Percentiles rank a stretch among this genome's conserved stretches.
Conservation (phyloP, 2,329 filamentous ascomycete genomes). For the Elsinoe perseae region DNA sequence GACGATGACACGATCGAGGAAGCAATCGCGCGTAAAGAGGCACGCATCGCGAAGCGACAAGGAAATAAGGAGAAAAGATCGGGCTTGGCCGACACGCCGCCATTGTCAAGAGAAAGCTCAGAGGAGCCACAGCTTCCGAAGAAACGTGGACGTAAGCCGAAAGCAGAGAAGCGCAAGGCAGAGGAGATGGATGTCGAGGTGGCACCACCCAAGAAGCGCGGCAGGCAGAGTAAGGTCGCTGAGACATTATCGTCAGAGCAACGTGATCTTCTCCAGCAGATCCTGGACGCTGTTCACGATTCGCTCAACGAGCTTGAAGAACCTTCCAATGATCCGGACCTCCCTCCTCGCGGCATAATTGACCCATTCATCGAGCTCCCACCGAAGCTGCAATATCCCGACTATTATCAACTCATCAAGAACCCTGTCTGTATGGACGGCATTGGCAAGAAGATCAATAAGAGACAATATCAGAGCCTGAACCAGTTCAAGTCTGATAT, state of each 20-base stretch:
- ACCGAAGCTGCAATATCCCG: slow-evolving; percentile 79
- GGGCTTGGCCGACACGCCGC: slow-evolving; percentile 62
- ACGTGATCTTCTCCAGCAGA: slow-evolving; percentile 69
- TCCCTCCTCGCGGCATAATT: slow-evolving; percentile 70
- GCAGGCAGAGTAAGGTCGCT: slow-evolving; percentile 59
- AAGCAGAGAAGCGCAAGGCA: slow-evolving; percentile 78
- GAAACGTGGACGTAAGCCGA: slow-evolving; percentile 74
- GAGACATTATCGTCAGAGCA: slow-evolving; percentile 61
- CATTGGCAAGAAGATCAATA: slow-evolving; percentile 92
- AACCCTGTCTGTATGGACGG: slow-evolving; percentile 93
- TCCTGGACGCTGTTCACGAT: slow-evolving; percentile 70
- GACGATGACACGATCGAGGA: slow-evolving; percentile 92
- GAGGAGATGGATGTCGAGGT: slow-evolving; percentile 68
- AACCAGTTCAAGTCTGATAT: slow-evolving; percentile 78
- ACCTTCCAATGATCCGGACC: slow-evolving; percentile 52
- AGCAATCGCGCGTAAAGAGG: slow-evolving; percentile 82
- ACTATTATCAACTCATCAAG: slow-evolving; percentile 91
- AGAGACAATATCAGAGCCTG: slow-evolving; percentile 79
- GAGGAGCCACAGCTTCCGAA: slow-evolving; percentile 61
- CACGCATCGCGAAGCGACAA: slow-evolving; percentile 71
- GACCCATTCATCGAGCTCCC: slow-evolving; percentile 90
- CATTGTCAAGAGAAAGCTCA: slow-evolving; percentile 71
- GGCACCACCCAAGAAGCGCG: slow-evolving; percentile 67
- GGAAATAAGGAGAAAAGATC: slow-evolving; percentile 61
- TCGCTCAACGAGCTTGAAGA: slow-evolving; percentile 77